Evolutionary conservation across 345 rosid genomes (phyloP).

Genomic region (Gossypium mustelinum): DNA sequence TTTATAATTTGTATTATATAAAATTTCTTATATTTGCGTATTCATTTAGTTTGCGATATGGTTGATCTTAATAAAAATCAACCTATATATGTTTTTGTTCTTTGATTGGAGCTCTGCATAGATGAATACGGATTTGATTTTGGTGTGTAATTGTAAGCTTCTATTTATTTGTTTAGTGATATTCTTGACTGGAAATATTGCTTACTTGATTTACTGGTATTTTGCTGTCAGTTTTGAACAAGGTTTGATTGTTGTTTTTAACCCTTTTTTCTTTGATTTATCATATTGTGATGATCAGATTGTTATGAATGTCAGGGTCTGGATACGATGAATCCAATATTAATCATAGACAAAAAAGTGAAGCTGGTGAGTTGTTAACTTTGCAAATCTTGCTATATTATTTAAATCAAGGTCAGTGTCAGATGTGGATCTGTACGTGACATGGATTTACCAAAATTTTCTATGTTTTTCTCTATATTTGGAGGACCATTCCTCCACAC

Average conservation of each 20-base stretch:
- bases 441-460: not conserved
- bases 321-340: conserved; percentile 49
- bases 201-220: not conserved
- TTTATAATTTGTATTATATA: too few species aligned
- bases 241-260: not conserved
- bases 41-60: too few species aligned
- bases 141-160: not conserved
- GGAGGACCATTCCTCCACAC: not conserved
- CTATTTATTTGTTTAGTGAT: not conserved
- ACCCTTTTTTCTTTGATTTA: not conserved
- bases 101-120: not conserved
- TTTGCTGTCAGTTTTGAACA: not conserved
- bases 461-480: not conserved
- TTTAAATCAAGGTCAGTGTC: not conserved
- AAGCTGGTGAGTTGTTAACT: conserved; percentile 46
- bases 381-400: not conserved
- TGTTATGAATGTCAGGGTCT: conserved; percentile 40
- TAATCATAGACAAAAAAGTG: conserved; percentile 44
- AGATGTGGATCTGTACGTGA: not conserved
- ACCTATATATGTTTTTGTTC: too few species aligned
- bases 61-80: too few species aligned
- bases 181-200: not conserved
- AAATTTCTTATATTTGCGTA: too few species aligned
- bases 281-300: not conserved
- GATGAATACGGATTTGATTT: not conserved